A percentile compares a stretch with the other conserved stretches of the same genome.
Evolutionary conservation across 108 stramenopile species (phyloP).

Genomic region (Aurantiochytrium sp.): DNA sequence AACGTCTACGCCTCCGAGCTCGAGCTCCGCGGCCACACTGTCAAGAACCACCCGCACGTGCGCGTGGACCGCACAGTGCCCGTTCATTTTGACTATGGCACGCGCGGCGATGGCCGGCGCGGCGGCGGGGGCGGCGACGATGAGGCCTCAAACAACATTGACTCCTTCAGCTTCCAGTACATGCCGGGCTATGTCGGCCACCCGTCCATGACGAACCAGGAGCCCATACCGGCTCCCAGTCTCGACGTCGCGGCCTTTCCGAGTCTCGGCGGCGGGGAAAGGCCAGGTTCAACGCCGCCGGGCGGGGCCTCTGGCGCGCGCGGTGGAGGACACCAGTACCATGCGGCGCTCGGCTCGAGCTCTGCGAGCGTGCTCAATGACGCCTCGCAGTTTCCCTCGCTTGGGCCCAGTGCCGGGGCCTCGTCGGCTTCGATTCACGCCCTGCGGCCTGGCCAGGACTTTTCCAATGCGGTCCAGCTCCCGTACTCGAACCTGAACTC

Average conservation of each 20-base stretch:
- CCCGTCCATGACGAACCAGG: not conserved
- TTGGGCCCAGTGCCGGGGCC: not conserved
- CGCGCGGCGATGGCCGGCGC: not conserved
- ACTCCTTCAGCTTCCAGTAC: not conserved
- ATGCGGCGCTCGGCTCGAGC: not conserved
- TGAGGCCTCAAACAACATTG: not conserved
- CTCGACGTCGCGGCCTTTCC: not conserved
- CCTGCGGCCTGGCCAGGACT: not conserved
- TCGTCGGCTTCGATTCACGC: not conserved
- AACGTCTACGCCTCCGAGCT: constrained; percentile 79
- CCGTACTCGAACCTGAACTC: not conserved
- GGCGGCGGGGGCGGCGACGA: not conserved
- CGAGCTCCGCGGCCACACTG: constrained; percentile 65
- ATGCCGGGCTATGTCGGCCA: not conserved
- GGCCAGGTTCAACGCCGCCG: too few species aligned
- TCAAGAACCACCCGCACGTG: not conserved
- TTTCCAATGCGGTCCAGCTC: not conserved
- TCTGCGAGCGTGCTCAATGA: not conserved
- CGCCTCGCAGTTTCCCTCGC: not conserved
- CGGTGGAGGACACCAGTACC: not conserved
- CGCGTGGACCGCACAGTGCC: constrained; percentile 1
- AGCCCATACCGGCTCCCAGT: not conserved
- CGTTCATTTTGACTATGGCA: not conserved
- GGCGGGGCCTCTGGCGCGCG: too few species aligned
- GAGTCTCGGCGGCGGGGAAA: not conserved